Evolutionary conservation across 257 asterid species (phyloP).

Genomic region (Petunia secreta): DNA sequence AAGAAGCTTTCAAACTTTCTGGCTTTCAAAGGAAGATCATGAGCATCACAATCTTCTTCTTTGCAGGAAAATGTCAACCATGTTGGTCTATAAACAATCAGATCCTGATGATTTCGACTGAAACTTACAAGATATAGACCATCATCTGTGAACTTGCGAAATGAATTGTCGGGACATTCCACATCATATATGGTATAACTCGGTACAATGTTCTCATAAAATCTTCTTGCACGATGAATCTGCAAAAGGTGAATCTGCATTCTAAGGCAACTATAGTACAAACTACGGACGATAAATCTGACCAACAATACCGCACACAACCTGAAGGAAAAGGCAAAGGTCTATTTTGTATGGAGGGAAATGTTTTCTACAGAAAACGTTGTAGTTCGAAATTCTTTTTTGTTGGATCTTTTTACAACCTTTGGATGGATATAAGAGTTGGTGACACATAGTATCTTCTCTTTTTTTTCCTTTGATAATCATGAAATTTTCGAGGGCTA

Average conservation of each 20-base stretch:
- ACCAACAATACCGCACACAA: slow-evolving; percentile 25
- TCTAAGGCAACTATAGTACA: slow-evolving; percentile 23
- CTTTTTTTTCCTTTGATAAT: too few species aligned
- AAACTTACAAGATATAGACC: slow-evolving; percentile 89
- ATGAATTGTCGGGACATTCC: slow-evolving; percentile 88
- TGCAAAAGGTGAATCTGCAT: slow-evolving; percentile 47
- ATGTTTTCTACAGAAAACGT: not conserved
- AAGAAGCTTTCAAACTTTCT: slow-evolving; percentile 89
- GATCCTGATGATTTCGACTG: slow-evolving; percentile 91
- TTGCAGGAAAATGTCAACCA: slow-evolving; percentile 90
- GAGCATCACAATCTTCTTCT: slow-evolving; percentile 60
- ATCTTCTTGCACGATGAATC: slow-evolving; percentile 77
- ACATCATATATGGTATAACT: slow-evolving; percentile 77
- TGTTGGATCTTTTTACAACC: not conserved
- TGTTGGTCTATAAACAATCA: slow-evolving; percentile 87
- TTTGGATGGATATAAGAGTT: not conserved
- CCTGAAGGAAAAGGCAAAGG: not conserved
- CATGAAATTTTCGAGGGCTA: too few species aligned
- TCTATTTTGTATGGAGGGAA: slow-evolving; percentile 6
- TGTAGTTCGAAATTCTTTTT: not conserved
- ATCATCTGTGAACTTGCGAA: slow-evolving; percentile 97
- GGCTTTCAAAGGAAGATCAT: slow-evolving; percentile 80
- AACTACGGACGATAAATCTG: slow-evolving; percentile 1
- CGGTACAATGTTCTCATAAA: slow-evolving; percentile 94
- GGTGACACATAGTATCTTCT: not conserved